phyloP scores from a whole-genome alignment of 345 rosid species.

The Aquilaria sinensis region DNA sequence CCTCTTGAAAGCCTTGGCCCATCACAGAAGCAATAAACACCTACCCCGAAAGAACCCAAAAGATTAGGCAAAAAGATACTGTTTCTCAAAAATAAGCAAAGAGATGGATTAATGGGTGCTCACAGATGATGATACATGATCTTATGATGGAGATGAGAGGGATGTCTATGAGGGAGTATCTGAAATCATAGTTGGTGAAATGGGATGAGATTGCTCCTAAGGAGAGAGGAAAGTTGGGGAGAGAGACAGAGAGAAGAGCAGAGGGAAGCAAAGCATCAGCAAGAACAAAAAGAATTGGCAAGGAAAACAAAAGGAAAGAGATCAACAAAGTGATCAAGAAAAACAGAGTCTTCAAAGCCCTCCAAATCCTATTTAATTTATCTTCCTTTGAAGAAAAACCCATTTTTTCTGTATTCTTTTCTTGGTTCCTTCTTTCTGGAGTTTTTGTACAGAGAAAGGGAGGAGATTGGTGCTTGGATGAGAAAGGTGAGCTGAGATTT shows the following conservation, averaged over 20 bases:
- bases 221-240: conserved; percentile 28
- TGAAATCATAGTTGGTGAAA: conserved; percentile 31
- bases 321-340: conserved; percentile 36
- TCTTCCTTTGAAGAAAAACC: conserved; percentile 61
- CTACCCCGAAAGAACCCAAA: conserved; percentile 20
- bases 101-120: conserved; percentile 17
- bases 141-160: conserved; percentile 71
- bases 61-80: neutral
- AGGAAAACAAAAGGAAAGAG: conserved; percentile 76
- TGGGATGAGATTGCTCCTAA: conserved; percentile 19
- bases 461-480: neutral
- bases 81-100: neutral
- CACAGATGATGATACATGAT: conserved; percentile 82
- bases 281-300: conserved; percentile 70
- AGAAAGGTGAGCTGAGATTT: too few relatives aligned
- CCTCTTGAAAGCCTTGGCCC: conserved; percentile 74
- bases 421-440: neutral
- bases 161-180: conserved; percentile 73
- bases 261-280: conserved; percentile 82
- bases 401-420: conserved; percentile 25
- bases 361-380: conserved; percentile 30
- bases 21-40: conserved; percentile 80
- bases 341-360: conserved; percentile 49
- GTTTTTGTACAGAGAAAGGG: conserved; percentile 8
- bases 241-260: conserved; percentile 67